A percentile compares a stretch with the other conserved stretches of the same genome.
Evolutionary conservation across 345 rosid genomes (phyloP).

Genomic region (Hibiscus mutabilis): DNA sequence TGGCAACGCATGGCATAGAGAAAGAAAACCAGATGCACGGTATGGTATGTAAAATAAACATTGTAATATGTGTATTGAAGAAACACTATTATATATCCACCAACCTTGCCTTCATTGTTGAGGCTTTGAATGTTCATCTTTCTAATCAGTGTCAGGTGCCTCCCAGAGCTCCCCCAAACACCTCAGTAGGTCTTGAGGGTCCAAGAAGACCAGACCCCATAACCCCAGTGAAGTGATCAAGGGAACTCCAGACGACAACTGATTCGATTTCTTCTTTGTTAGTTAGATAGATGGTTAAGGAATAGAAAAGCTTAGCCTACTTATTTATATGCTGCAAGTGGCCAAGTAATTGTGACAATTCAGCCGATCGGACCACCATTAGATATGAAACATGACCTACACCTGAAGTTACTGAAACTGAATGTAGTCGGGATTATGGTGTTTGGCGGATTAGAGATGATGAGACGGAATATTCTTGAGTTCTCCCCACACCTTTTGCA

Average conservation of each 20-base stretch:
- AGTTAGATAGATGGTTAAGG: background rate
- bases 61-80: no score
- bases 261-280: background rate
- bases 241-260: background rate
- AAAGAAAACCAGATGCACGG: no score
- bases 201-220: background rate
- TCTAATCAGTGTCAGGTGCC: background rate
- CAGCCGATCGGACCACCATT: no score
- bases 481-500: no score
- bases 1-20: no score
- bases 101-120: background rate
- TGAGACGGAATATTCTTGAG: background rate
- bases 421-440: background rate
- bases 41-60: no score
- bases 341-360: background rate
- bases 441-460: background rate
- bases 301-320: background rate
- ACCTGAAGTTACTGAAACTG: background rate
- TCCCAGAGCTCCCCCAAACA: background rate
- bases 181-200: background rate
- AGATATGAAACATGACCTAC: no score
- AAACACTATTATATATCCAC: background rate
- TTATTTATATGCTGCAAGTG: no score
- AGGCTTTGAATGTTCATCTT: background rate
- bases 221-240: background rate